These are phyloP conservation scores for Umbilicus rupestris DNA, from an alignment of 164 flowering plant species.

Conservation along the genomic window DNA sequence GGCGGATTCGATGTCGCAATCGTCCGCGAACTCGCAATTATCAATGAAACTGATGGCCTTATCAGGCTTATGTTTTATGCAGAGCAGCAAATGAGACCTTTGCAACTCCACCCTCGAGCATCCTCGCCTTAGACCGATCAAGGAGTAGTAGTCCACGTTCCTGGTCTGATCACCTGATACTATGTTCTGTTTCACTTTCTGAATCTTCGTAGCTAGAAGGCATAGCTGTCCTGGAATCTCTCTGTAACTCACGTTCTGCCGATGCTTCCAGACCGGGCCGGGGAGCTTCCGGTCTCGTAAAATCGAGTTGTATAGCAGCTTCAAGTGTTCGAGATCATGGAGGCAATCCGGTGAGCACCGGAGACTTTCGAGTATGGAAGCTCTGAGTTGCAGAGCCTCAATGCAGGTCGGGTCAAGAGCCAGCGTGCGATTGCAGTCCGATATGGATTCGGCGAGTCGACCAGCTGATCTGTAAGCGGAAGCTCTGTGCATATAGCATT, in stretches of 20 bases:
- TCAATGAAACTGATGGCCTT: conserved; percentile 53
- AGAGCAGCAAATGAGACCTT: conserved; percentile 64
- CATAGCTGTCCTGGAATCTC: conserved; percentile 8
- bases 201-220: conserved; percentile 6
- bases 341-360: conserved; percentile 8
- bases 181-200: conserved; percentile 6
- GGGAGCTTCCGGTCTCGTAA: conserved; percentile 9
- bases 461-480: conserved; percentile 1
- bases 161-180: conserved; percentile 2
- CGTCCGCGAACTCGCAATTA: conserved; percentile 68
- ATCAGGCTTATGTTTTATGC: conserved; percentile 70
- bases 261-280: conserved; percentile 8
- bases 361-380: conserved; percentile 3
- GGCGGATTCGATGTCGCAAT: conserved; percentile 54
- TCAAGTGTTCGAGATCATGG: conserved; percentile 10
- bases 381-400: conserved; percentile 7
- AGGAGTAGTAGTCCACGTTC: conserved; percentile 4
- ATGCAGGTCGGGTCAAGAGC: conserved; percentile 9
- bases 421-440: conserved; percentile 6
- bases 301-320: conserved; percentile 3
- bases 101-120: conserved; percentile 78
- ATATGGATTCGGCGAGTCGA: conserved; percentile 3
- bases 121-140: conserved; percentile 24
- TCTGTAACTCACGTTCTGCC: conserved; percentile 8
- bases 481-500: conserved; percentile 10